Percentiles rank a stretch among this genome's conserved stretches.
Conservation (phyloP, 352 stramenopile species). For the Phytophthora brassicae region DNA sequence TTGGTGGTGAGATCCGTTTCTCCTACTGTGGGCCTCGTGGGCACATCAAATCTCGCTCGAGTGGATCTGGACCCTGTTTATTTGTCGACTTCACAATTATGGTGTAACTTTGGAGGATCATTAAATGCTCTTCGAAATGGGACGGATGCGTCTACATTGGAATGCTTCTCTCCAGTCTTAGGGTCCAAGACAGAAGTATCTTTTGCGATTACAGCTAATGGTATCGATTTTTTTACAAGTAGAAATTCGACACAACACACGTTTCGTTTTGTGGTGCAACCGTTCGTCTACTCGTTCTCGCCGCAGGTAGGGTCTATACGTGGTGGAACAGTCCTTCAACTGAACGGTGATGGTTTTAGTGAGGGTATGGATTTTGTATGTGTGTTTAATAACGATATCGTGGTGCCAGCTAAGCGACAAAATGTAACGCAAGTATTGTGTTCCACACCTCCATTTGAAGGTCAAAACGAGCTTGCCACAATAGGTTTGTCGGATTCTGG, state of each 20-base stretch:
- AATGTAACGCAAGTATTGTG: constrained; percentile 39
- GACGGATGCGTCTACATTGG: constrained; percentile 15
- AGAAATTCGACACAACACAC: neutral
- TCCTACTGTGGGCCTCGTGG: constrained; percentile 27
- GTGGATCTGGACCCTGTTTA: constrained; percentile 12
- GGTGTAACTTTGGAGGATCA: constrained; percentile 34
- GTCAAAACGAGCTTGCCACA: constrained; percentile 2
- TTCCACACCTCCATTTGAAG: constrained; percentile 13
- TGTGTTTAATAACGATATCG: constrained; percentile 26
- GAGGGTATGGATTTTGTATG: constrained; percentile 30
- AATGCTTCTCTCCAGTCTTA: constrained; percentile 30
- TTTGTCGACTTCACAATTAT: constrained; percentile 6
- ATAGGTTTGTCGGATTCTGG: constrained; percentile 30
- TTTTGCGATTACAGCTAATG: constrained; percentile 42
- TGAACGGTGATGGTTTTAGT: constrained; percentile 36
- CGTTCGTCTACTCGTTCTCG: constrained; percentile 27
- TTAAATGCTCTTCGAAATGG: neutral
- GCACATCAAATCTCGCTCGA: constrained; percentile 19
- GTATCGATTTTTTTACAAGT: constrained; percentile 41
- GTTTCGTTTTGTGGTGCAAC: constrained; percentile 30
- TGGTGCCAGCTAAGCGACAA: constrained; percentile 15
- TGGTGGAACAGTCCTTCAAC: constrained; percentile 38
- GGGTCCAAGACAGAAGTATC: constrained; percentile 2
- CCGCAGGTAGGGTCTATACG: constrained; percentile 31
- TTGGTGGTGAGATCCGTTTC: constrained; percentile 28